Base-by-base conservation (phyloP, 371 early-diverging fungal species). In the Basidiobolus meristosporus region DNA sequence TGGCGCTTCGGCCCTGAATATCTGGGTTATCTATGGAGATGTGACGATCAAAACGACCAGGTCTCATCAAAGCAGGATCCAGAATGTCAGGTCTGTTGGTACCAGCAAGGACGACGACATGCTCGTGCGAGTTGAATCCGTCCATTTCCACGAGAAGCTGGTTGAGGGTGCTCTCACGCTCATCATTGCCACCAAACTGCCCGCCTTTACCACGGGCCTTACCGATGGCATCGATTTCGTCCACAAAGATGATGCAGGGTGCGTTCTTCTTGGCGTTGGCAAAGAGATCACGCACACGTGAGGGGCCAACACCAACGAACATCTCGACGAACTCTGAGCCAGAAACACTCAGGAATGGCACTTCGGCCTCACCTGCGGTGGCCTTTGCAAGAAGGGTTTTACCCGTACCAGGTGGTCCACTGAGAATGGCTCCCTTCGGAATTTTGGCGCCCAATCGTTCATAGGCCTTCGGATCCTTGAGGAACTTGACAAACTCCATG, bases 251-350 rank as follows among this genome's bases (percentile, higher is more conserved):
- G 46, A 99, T 98, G 60, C 95, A 93, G 2, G 98, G 99, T 1
- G 96, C 77, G 43, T 90, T 73, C 66, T 95, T 92, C 62, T 90
- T 88, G 36, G 99, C 99, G 19, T 73, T 87, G 2, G 84, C 73
- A 65, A 99, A 99, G 52, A 98, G 55, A 57, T 98, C 97, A 33
- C 99, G 78, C 2, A 99, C 95, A 36, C 97, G 76, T n/a, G 90
- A 85, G 2, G 96, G 82, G 31, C 98, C 98, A 9, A 98, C 97
- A 54, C 99, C 99, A 16, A 99, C 98, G 82, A 97, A 98, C 96
- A 98, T 99, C 59, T 98, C 98, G 18, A 97, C 89, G 53, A 99
- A 97, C 57, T 98, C 98, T 11, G 98, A 92, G n/a, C 98, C 98
- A 3, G 91, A 89, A 17, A 98, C 97, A 36, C 83, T 84, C 35